These are phyloP conservation scores for Tolypocladium ovalisporum DNA, from an alignment of 2,329 filamentous ascomycete species.

Conservation along the genomic window DNA sequence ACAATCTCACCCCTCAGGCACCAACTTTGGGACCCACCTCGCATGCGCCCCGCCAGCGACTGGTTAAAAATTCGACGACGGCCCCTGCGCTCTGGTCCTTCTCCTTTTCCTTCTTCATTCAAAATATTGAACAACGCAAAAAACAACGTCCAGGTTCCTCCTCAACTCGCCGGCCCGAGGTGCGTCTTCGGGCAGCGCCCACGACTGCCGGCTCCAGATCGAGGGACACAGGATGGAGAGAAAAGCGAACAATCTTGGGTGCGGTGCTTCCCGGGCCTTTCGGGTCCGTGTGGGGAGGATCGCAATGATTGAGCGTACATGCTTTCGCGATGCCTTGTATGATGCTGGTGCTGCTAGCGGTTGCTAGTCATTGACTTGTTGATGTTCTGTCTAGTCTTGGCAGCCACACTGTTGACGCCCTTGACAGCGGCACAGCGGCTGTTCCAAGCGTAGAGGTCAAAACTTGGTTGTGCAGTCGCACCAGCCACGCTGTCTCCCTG, in stretches of 20 bases:
- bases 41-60: background rate
- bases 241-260: slow-evolving; percentile 48
- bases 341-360: background rate
- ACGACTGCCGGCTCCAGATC: slow-evolving; percentile 31
- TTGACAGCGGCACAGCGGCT: too few relatives aligned
- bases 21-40: background rate
- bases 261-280: slow-evolving; percentile 39
- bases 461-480: too few relatives aligned
- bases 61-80: background rate
- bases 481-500: background rate
- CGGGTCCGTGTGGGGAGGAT: slow-evolving; percentile 40
- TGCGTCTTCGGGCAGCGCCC: slow-evolving; percentile 28
- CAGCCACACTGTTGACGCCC: too few relatives aligned
- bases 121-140: slow-evolving; percentile 38
- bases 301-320: slow-evolving; percentile 52
- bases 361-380: background rate
- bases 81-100: slow-evolving; percentile 8
- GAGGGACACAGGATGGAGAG: slow-evolving; percentile 40
- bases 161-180: slow-evolving; percentile 30
- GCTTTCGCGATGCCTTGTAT: background rate
- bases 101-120: slow-evolving; percentile 17
- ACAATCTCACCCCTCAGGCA: background rate
- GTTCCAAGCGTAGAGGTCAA: too few relatives aligned
- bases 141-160: slow-evolving; percentile 30
- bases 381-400: background rate